Evolutionary conservation across 1,139 yeast species (phyloP), one percentile per base, ranked within the genome.

Genomic region (Martiniozyma asiatica): DNA sequence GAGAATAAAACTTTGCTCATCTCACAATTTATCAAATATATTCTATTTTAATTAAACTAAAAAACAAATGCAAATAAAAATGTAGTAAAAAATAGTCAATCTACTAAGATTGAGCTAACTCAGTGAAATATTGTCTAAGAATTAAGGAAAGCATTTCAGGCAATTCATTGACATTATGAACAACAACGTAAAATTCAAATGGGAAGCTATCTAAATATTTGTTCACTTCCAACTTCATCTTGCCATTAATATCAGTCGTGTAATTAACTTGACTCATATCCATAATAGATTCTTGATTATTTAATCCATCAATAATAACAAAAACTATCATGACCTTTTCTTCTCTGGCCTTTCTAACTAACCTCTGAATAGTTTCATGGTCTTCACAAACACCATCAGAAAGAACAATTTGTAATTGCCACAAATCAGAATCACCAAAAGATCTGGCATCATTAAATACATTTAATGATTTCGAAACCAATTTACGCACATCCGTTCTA

Each of bases 341-440:
- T 44, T 89, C 97, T 46, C 94, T 69, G 2, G 98, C 98, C 42
- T 70, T 73, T 49, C 98, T 76, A 6, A 89, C 96, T 47, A 87
- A 63, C 38, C 89, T 65, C 43, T 78, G 73, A 31, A 89, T 65
- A 0, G 80, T 72, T 18, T 70, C 89, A 53, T 89, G 98, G 51
- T 84, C 92, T 53, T 89, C 98, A 54, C 96, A 87, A 29, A 89
- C 84, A 57, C 98, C 98, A 59, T 89, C 98, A 4, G 95, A 82
- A 25, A 92, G 67, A 39, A 92, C 79, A 37, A 92, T 84, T 52
- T 92, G 84, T 41, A 92, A 63, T 56, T 85, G 95, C 96, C 97
- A 89, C 49, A 82, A 66, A 42, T 82, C 95, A 19, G 66, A 56
- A 41, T 65, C 65, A 4, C 61, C 51, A 24, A 38, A 35, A 4